A percentile compares a stretch with the other conserved stretches of the same genome.
Conservation (phyloP, 169 alveolate genomes). For the Perkinsus marinus region DNA sequence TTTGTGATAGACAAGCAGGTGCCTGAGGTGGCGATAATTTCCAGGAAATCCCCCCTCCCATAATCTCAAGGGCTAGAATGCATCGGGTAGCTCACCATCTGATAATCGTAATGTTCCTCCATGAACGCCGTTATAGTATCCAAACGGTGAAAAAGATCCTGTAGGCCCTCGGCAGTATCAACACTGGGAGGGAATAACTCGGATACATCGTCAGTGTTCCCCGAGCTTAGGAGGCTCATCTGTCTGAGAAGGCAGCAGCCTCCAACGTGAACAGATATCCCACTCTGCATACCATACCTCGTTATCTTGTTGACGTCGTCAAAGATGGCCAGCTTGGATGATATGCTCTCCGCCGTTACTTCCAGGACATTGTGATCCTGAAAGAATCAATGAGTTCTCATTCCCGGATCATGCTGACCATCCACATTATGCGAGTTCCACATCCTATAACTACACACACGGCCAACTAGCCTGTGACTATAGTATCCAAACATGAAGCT, state of each 20-base stretch:
- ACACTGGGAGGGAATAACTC: not conserved
- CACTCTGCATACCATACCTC: not conserved
- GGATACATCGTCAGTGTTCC: not conserved
- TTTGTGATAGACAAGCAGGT: not conserved
- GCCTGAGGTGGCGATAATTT: not conserved
- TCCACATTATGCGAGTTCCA: no score
- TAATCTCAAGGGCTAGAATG: no score
- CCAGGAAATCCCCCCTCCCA: no score
- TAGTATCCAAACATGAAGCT: no score
- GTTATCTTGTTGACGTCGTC: not conserved
- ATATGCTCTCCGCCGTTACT: not conserved
- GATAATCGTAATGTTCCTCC: not conserved
- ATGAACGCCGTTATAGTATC: not conserved
- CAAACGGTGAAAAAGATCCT: not conserved
- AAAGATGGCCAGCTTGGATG: not conserved
- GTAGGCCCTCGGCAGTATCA: not conserved
- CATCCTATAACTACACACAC: no score
- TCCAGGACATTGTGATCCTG: not conserved
- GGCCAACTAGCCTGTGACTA: no score
- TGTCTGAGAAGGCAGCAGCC: not conserved
- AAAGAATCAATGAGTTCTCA: not conserved
- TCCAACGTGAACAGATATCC: not conserved
- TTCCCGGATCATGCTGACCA: no score
- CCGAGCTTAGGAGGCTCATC: not conserved
- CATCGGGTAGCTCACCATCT: not conserved